Conservation (phyloP, 768 basidiomycete species). For the Amanita inopinata region DNA sequence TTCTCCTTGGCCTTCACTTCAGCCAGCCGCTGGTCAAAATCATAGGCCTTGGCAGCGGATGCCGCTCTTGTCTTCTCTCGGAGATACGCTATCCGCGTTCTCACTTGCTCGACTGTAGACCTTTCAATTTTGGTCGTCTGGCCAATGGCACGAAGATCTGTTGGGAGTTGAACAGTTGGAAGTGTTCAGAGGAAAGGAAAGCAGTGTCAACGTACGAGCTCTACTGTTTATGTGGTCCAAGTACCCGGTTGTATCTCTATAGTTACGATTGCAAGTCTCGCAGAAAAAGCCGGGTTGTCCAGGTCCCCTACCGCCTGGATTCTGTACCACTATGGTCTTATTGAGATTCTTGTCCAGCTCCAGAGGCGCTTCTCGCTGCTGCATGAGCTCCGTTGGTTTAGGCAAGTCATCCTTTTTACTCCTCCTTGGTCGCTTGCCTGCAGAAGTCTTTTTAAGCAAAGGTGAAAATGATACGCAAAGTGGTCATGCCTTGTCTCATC, state of each 20-base stretch:
- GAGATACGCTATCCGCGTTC: constrained; percentile 77
- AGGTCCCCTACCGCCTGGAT: constrained; percentile 70
- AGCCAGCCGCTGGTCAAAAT: constrained; percentile 84
- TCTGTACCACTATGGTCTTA: constrained; percentile 92
- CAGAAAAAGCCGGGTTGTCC: constrained; percentile 94
- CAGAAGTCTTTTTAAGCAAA: constrained; percentile 9
- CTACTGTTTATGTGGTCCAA: constrained; percentile 94
- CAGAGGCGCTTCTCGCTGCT: constrained; percentile 73
- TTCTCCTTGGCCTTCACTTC: constrained; percentile 73
- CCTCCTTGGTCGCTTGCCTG: constrained; percentile 78
- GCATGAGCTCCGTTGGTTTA: constrained; percentile 89
- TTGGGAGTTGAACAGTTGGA: constrained; percentile 1
- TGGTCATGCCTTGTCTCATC: constrained; percentile 60
- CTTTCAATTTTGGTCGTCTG: constrained; percentile 88
- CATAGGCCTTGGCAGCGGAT: constrained; percentile 80
- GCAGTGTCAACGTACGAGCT: constrained; percentile 55
- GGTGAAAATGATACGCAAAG: background rate
- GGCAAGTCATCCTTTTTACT: constrained; percentile 71
- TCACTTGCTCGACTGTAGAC: constrained; percentile 89
- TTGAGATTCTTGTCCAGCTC: constrained; percentile 92
- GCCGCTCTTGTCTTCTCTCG: constrained; percentile 83
- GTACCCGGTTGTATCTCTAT: constrained; percentile 91
- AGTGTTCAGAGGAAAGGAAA: background rate
- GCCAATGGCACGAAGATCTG: constrained; percentile 90
- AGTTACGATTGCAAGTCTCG: constrained; percentile 81